A percentile compares a stretch with the other conserved stretches of the same genome.
These are phyloP conservation scores for Macrophomina phaseolina DNA, from an alignment of 2,329 filamentous ascomycete genomes.

Conservation along the genomic window DNA sequence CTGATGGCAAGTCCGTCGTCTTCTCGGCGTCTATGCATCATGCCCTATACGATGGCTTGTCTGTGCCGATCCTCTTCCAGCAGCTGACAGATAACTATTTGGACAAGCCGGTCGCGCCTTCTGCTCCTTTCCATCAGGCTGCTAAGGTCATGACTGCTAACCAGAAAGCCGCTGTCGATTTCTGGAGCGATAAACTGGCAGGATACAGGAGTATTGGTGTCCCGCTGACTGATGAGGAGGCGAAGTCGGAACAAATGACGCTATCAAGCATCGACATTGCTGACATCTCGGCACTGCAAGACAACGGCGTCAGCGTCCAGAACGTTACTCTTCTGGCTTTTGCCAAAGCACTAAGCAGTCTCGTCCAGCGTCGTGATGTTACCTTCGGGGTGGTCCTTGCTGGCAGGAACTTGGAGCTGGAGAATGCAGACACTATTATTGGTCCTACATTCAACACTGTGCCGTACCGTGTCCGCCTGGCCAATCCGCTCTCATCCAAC, in stretches of 20 bases:
- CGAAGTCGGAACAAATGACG: constrained; percentile 34
- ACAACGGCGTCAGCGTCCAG: constrained; percentile 37
- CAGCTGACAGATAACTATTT: constrained; percentile 40
- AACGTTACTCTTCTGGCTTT: constrained; percentile 50
- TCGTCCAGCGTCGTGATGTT: constrained; percentile 44
- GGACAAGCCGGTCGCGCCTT: constrained; percentile 15
- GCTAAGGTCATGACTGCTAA: constrained; percentile 55
- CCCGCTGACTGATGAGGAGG: constrained; percentile 8
- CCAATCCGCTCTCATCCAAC: constrained; percentile 53
- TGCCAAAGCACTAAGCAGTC: constrained; percentile 20
- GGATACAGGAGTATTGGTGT: constrained; percentile 52
- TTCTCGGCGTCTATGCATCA: constrained; percentile 63
- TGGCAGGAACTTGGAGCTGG: constrained; percentile 56
- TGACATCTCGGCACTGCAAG: constrained; percentile 25
- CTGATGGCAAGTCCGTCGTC: constrained; percentile 50
- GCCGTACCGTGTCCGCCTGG: constrained; percentile 55
- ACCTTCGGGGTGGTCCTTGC: constrained; percentile 67
- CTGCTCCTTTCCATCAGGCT: constrained; percentile 43
- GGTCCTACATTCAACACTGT: constrained; percentile 68
- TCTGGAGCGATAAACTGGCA: constrained; percentile 51
- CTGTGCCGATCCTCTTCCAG: constrained; percentile 42
- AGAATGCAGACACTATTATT: constrained; percentile 59
- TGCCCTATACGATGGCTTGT: constrained; percentile 46
- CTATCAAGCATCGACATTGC: constrained; percentile 57
- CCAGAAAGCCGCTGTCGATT: constrained; percentile 48